These are phyloP conservation scores for Solanum clarkiae DNA, from an alignment of 257 asterid species.

Conservation along the genomic window DNA sequence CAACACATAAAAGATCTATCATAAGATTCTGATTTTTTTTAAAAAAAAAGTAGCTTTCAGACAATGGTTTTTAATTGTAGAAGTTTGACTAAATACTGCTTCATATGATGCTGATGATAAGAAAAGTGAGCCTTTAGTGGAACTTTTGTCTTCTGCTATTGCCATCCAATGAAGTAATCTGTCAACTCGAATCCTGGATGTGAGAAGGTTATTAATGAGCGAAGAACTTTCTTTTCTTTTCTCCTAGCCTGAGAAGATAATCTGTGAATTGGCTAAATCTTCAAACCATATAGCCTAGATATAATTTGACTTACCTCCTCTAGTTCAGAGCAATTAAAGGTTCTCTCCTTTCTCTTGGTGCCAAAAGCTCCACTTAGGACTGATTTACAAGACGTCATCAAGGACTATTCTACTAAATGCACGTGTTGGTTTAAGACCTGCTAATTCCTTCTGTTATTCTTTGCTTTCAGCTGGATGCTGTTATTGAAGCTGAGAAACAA, in stretches of 20 bases:
- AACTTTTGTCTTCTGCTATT: not conserved
- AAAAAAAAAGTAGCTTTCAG: not conserved
- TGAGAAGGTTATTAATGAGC: not conserved
- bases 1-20: not conserved
- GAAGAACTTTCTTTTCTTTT: not conserved
- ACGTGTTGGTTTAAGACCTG: not conserved
- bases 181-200: not conserved
- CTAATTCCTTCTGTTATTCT: not conserved
- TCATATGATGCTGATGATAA: not conserved
- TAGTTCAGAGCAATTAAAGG: not conserved
- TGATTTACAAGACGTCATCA: not conserved
- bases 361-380: not conserved
- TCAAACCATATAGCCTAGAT: not conserved
- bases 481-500: slow-evolving; percentile 85
- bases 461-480: slow-evolving; percentile 55
- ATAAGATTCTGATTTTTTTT: not conserved
- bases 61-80: not conserved
- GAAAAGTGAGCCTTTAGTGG: not conserved
- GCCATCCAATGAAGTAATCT: not conserved
- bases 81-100: not conserved
- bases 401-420: not conserved
- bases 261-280: not conserved
- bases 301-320: not conserved
- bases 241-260: not conserved
- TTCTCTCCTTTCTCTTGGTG: not conserved